phyloP scores from a whole-genome alignment of 2,329 filamentous ascomycete genomes.

The Hypoxylon sp. region DNA sequence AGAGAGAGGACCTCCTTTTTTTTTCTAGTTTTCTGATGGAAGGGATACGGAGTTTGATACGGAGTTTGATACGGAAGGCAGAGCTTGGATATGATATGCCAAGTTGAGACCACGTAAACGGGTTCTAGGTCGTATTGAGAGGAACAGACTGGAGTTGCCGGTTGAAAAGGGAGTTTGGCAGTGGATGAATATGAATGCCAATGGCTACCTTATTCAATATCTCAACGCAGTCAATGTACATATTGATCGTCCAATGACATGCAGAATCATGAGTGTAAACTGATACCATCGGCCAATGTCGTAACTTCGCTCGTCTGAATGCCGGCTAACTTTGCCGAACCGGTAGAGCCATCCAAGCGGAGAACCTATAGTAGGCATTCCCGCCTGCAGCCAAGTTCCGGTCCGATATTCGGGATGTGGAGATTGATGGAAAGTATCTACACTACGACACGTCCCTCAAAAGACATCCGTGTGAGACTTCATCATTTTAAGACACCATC shows the following conservation, averaged over 20 bases:
- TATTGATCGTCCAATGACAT: too few species aligned
- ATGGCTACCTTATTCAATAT: slow-evolving; percentile 19
- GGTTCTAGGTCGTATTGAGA: slow-evolving; percentile 4
- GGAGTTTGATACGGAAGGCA: not conserved
- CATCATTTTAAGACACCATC: too few species aligned
- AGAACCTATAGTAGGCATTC: slow-evolving; percentile 30
- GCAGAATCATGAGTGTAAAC: too few species aligned
- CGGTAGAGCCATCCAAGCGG: slow-evolving; percentile 33
- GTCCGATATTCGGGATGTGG: slow-evolving; percentile 46
- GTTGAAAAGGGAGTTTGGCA: slow-evolving; percentile 4
- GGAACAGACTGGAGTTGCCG: not conserved
- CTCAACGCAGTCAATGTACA: too few species aligned
- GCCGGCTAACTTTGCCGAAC: slow-evolving; percentile 32
- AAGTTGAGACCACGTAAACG: slow-evolving; percentile 16
- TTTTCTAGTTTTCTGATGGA: not conserved
- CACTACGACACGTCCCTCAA: too few species aligned
- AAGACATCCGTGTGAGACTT: not conserved
- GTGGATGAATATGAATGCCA: slow-evolving; percentile 10
- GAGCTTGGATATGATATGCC: not conserved
- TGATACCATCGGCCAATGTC: not conserved
- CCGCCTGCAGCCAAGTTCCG: slow-evolving; percentile 28
- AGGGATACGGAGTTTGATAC: not conserved
- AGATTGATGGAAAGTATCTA: slow-evolving; percentile 3
- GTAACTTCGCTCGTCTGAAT: slow-evolving; percentile 1
- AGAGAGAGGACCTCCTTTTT: not conserved